Conservation (phyloP, 2,329 filamentous ascomycete species). For the Botrytis elliptica region DNA sequence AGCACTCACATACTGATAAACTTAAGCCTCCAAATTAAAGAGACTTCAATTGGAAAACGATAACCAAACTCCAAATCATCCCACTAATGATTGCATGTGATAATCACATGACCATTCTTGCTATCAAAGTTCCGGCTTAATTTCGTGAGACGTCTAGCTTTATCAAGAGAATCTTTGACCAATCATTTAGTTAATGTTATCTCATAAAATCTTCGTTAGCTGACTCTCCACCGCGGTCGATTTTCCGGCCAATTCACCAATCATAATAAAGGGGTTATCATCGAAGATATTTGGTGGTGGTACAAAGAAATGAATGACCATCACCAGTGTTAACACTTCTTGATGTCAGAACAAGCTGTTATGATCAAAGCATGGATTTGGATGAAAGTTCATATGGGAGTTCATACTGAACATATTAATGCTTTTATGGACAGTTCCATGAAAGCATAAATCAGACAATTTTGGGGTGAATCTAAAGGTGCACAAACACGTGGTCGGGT, state of each 20-base stretch:
- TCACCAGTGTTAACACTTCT: neutral
- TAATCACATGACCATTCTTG: neutral
- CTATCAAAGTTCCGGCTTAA: constrained; percentile 8
- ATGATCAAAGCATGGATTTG: neutral
- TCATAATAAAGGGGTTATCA: constrained; percentile 19
- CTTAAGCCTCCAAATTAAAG: neutral
- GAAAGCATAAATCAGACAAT: neutral
- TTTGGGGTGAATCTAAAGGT: neutral
- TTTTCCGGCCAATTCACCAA: constrained; percentile 30
- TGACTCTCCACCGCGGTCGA: constrained; percentile 22
- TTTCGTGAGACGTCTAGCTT: neutral
- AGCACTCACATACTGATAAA: neutral
- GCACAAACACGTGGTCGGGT: constrained; percentile 21
- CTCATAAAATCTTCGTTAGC: neutral
- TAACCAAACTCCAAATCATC: neutral
- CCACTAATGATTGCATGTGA: neutral
- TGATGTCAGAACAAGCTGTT: neutral
- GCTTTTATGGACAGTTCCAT: constrained; percentile 1
- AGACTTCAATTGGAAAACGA: neutral
- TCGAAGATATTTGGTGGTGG: neutral
- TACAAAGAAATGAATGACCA: constrained; percentile 21
- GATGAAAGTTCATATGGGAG: constrained; percentile 13
- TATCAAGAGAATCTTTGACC: neutral
- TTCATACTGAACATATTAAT: neutral
- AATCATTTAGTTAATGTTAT: constrained; percentile 8